phyloP scores from a whole-genome alignment of 805 yeast species.

The Saccharomycodes ludwigii region DNA sequence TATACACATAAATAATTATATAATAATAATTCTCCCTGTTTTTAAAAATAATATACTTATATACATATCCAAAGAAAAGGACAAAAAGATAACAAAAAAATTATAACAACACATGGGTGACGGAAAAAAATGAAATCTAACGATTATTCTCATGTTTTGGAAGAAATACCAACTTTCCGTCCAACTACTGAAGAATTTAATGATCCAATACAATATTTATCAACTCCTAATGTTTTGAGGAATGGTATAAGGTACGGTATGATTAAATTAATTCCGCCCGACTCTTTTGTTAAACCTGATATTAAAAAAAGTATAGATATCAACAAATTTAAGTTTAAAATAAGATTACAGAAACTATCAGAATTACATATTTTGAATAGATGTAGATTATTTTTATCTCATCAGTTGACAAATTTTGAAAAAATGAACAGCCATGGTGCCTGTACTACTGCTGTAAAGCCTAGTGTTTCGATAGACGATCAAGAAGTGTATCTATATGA shows the following conservation, averaged over 20 bases:
- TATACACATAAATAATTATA: too few species aligned
- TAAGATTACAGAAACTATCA: slow-evolving; percentile 53
- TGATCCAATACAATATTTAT: slow-evolving; percentile 58
- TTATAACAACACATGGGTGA: too few species aligned
- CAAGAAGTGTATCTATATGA: slow-evolving; percentile 25
- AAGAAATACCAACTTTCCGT: slow-evolving; percentile 37
- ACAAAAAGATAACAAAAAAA: too few species aligned
- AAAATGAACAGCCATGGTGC: slow-evolving; percentile 19
- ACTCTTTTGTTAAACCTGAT: slow-evolving; percentile 24
- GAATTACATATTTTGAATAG: slow-evolving; percentile 54
- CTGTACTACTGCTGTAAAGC: too few species aligned
- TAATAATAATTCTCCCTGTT: too few species aligned
- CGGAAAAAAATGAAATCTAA: too few species aligned
- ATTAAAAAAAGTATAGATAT: slow-evolving; percentile 29
- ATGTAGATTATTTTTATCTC: slow-evolving; percentile 47
- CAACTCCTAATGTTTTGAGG: slow-evolving; percentile 29
- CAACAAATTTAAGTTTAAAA: slow-evolving; percentile 46
- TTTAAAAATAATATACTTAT: too few species aligned
- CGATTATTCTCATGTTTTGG: too few species aligned
- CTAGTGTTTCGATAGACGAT: neutral
- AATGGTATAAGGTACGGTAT: slow-evolving; percentile 59
- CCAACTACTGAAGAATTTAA: slow-evolving; percentile 44
- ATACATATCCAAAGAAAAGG: too few species aligned
- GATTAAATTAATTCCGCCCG: slow-evolving; percentile 58
- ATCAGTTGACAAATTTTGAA: slow-evolving; percentile 46